Evolutionary conservation across 2,329 filamentous ascomycete species (phyloP).

Genomic region (Colletotrichum coccodes): DNA sequence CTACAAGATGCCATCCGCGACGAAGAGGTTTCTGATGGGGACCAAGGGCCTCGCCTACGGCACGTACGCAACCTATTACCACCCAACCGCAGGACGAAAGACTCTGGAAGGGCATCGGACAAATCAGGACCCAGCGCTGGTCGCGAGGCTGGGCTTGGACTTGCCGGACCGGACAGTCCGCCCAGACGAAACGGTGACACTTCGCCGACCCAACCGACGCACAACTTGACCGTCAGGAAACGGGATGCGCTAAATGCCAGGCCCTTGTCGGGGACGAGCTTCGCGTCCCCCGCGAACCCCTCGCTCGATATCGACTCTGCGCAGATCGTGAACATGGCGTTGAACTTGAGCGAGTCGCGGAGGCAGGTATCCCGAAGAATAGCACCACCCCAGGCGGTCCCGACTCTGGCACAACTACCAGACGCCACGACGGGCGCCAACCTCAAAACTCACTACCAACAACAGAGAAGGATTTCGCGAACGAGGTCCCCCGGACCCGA

Average conservation of each 20-base stretch:
- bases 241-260: conserved; percentile 35
- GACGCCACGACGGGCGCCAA: conserved; percentile 65
- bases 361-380: conserved; percentile 70
- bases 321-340: conserved; percentile 92
- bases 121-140: conserved; percentile 20
- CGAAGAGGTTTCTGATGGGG: conserved; percentile 41
- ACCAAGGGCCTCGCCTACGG: conserved; percentile 41
- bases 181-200: conserved; percentile 10
- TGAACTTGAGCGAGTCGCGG: conserved; percentile 86
- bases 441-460: conserved; percentile 76
- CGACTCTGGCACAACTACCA: conserved; percentile 61
- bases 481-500: conserved; percentile 69
- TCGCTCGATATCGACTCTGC: conserved; percentile 78
- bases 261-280: conserved; percentile 32
- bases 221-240: conserved; percentile 28
- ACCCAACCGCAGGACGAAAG: conserved; percentile 13
- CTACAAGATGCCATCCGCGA: conserved; percentile 54
- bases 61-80: conserved; percentile 38
- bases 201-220: conserved; percentile 17
- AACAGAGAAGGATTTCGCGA: conserved; percentile 72
- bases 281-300: conserved; percentile 34
- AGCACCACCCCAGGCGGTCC: conserved; percentile 61
- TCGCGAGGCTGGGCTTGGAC: conserved; percentile 14
- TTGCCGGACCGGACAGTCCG: conserved; percentile 4
- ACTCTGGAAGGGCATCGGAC: conserved; percentile 22